Base-by-base conservation (phyloP, 1,284 basidiomycete species). In the Porodaedalea pini region DNA sequence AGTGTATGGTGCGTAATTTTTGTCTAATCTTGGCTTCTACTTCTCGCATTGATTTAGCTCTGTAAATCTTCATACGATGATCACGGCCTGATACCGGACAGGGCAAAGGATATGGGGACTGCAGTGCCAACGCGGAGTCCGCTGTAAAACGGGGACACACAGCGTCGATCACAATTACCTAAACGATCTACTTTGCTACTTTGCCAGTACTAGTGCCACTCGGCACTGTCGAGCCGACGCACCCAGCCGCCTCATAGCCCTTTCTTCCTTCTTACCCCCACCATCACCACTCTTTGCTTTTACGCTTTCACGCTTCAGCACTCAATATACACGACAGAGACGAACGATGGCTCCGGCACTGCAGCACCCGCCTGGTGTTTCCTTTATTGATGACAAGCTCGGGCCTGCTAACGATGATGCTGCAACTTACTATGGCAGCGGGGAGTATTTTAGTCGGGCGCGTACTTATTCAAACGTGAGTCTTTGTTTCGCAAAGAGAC, bases 391-490 rank as follows among this genome's bases (percentile, higher is more conserved):
- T 63, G 86, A 90, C 56, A 70, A 73, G 17, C 71, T 75, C 27
- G 73, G 77, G 34, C 75, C 81, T 1, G 77, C 81, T 59, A 76
- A 90, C 65, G 78, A 78, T 58, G 89, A 94, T 58, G 83, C 92
- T 6, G 77, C 83, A n/a, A 81, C 83, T 13, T 94, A 94, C 74
- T 94, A 94, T 66, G 89, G 88, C 45, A 83, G 83, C 29, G 80
- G 78, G 51, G 87, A 92, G 65, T 79, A 85, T 6, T 88, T 83
- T 71, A 83, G 83, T 67, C 86, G 92, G 62, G 83, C 88, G 23
- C 78, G 92, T 64, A 94, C 92, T 0, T 94, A 93, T 71, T 92
- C 90, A 64, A 83, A 83, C 60, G 92, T 92, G 72, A 66, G 78
- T 72, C 40, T 41, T 51, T 23, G 17, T 34, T 53, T 58, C 23